Conservation (phyloP, 192 early-diverging fungal genomes). For the Gaertneriomyces semiglobifer region DNA sequence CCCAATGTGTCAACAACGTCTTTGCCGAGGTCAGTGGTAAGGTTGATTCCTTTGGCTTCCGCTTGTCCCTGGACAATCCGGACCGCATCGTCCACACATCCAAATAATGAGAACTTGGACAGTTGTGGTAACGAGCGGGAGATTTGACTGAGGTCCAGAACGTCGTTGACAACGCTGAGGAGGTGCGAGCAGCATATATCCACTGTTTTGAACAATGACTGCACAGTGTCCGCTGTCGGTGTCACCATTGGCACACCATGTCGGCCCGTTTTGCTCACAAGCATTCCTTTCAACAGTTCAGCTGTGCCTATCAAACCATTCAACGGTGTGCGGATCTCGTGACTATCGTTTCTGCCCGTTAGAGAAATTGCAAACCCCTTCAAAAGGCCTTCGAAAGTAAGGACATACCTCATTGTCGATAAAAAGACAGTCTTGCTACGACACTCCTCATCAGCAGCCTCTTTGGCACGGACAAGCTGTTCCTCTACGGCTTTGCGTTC, state of each 20-base stretch:
- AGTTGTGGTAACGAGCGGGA: not conserved
- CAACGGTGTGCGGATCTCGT: no score
- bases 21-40: not conserved
- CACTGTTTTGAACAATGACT: not conserved
- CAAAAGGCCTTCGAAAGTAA: no score
- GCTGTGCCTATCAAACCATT: no score
- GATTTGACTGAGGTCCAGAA: constrained; percentile 2
- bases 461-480: not conserved
- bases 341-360: no score
- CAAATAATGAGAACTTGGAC: not conserved
- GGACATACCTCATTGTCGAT: not conserved
- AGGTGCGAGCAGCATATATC: constrained; percentile 5
- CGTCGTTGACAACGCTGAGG: constrained; percentile 6
- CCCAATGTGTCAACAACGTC: not conserved
- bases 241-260: no score
- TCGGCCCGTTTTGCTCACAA: no score
- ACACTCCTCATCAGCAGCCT: not conserved
- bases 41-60: not conserved
- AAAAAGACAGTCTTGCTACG: not conserved
- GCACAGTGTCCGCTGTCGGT: not conserved
- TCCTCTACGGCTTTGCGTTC: constrained; percentile 6
- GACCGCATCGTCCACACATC: not conserved
- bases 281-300: no score
- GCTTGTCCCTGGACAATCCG: not conserved
- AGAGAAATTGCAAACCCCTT: no score